These are phyloP conservation scores for Capsicum baccatum DNA, from an alignment of 257 asterid genomes.

Conservation along the genomic window DNA sequence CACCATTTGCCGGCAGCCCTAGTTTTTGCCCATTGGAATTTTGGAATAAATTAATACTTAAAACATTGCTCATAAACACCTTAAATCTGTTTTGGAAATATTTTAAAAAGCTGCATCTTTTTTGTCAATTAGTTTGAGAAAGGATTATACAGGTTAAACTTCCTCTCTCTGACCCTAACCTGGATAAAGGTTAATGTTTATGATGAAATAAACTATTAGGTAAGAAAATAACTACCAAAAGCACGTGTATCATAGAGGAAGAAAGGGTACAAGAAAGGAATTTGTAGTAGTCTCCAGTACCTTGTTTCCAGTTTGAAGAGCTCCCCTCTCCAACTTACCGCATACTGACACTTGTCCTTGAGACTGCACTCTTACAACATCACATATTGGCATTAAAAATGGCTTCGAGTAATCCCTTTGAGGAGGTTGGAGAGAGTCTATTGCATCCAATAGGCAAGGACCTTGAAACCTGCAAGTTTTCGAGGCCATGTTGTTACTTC, in stretches of 20 bases:
- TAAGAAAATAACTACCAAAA: constrained; percentile 11
- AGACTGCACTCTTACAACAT: constrained; percentile 77
- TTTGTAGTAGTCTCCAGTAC: constrained; percentile 41
- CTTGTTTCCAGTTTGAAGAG: constrained; percentile 81
- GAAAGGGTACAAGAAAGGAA: constrained; percentile 1
- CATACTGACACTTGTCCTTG: constrained; percentile 76
- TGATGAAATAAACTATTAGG: neutral
- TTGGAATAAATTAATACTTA: constrained; percentile 14
- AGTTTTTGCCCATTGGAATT: neutral
- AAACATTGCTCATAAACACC: neutral
- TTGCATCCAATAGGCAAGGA: constrained; percentile 77
- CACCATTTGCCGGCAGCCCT: neutral
- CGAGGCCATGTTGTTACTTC: neutral
- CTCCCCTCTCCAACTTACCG: constrained; percentile 94
- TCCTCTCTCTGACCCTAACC: neutral
- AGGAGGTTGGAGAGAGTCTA: constrained; percentile 90
- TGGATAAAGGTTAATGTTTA: constrained; percentile 6
- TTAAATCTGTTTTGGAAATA: neutral
- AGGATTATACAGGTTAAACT: constrained; percentile 5
- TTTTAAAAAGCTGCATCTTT: neutral
- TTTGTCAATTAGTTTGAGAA: neutral
- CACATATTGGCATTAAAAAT: constrained; percentile 78
- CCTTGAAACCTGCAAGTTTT: constrained; percentile 76
- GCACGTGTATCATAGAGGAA: neutral
- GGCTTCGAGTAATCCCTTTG: constrained; percentile 82